These are phyloP conservation scores for Amauroascus verrucosus DNA, from an alignment of 2,329 filamentous ascomycete genomes.

Conservation along the genomic window DNA sequence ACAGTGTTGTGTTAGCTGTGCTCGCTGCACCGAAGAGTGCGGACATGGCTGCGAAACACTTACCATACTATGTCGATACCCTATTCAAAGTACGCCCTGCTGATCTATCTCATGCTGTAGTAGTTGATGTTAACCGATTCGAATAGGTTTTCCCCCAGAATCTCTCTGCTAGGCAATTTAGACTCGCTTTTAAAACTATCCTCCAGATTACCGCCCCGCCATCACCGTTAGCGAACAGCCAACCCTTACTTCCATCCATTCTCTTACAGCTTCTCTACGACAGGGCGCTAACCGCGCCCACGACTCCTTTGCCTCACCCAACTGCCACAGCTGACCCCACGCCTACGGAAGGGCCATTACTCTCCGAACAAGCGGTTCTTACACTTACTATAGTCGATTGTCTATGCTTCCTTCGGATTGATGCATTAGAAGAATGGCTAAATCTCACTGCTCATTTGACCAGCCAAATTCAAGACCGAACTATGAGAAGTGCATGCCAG, in stretches of 20 bases:
- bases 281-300: constrained; percentile 48
- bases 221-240: constrained; percentile 58
- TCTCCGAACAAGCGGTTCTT: constrained; percentile 72
- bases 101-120: not conserved
- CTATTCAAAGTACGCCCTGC: constrained; percentile 50
- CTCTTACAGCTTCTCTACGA: constrained; percentile 68
- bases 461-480: constrained; percentile 51
- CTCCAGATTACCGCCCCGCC: constrained; percentile 74
- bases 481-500: constrained; percentile 55
- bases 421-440: constrained; percentile 70
- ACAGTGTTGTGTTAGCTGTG: constrained; percentile 69
- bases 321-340: constrained; percentile 26
- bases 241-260: constrained; percentile 69
- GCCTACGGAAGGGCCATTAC: constrained; percentile 22
- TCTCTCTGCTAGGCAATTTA: constrained; percentile 75
- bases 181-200: constrained; percentile 75
- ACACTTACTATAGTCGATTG: constrained; percentile 69
- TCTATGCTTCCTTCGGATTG: constrained; percentile 60
- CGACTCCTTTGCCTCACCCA: constrained; percentile 35
- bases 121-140: constrained; percentile 4
- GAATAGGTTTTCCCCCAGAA: constrained; percentile 59
- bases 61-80: constrained; percentile 74
- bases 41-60: constrained; percentile 56
- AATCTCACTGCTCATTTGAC: constrained; percentile 59
- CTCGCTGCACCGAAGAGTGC: constrained; percentile 72